Evolutionary conservation across 1,284 basidiomycete species (phyloP).

Genomic region (Boletus calvinii): DNA sequence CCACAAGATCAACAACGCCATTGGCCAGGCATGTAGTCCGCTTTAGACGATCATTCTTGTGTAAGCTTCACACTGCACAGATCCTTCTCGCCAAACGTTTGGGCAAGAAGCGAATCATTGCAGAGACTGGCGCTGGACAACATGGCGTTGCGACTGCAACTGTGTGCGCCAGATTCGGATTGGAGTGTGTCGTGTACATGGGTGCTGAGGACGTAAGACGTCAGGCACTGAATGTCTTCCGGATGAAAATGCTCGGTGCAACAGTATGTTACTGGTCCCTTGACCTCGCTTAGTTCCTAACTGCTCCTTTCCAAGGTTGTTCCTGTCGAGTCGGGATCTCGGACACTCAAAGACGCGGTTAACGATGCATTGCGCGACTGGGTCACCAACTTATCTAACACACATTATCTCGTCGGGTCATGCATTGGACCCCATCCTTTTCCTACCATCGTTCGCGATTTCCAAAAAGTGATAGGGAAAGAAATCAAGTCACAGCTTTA

Average conservation of each 20-base stretch:
- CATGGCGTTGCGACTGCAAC: conserved; percentile 99
- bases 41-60: neutral
- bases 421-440: conserved; percentile 98
- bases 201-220: conserved; percentile 97
- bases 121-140: conserved; percentile 98
- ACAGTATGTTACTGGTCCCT: conserved; percentile 49
- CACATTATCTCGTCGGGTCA: conserved; percentile 97
- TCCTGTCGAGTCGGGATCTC: conserved; percentile 91
- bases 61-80: conserved; percentile 36
- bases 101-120: conserved; percentile 96
- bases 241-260: conserved; percentile 96
- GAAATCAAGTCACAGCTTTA: conserved; percentile 92
- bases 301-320: conserved; percentile 60
- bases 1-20: conserved; percentile 96
- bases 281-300: neutral
- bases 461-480: conserved; percentile 93
- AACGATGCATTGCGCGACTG: conserved; percentile 98
- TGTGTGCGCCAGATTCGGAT: conserved; percentile 93
- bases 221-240: conserved; percentile 96
- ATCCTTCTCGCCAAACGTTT: conserved; percentile 90
- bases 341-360: conserved; percentile 97
- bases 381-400: conserved; percentile 93
- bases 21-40: conserved; percentile 66
- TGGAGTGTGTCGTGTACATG: conserved; percentile 98
- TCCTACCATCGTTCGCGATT: conserved; percentile 98